Base-by-base conservation (phyloP, 2,329 filamentous ascomycete genomes). In the Colletotrichum truncatum region DNA sequence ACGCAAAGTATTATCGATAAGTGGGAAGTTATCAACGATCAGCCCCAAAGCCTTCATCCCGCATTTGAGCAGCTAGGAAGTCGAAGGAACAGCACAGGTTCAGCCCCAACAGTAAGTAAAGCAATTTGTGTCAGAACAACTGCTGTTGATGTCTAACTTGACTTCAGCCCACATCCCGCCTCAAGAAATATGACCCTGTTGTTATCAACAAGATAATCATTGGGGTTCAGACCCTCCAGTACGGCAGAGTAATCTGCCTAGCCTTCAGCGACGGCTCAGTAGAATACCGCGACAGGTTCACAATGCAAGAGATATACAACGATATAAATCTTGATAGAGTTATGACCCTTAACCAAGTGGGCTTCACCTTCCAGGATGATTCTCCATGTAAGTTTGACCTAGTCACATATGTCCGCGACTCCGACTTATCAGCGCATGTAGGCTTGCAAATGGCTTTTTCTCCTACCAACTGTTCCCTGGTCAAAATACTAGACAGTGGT, bases 191-290 rank as follows among this genome's bases (percentile, higher is more conserved):
- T 21, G 86, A 92, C 2, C 89, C 95, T 52, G 83, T 93, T 7
- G 77, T 87, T 14, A 81, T 92, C 30, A 87, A 91, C 69, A 94
- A 93, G 74, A 84, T 92, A 23, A 81, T 94, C 1, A 77, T 97
- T 38, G 87, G 87, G 0, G 81, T 96, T 28, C 86, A 91, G 48
- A 81, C 88, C 3, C 82, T 92, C 16, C 91, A 91, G 70, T 88
- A 91, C 65, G 91, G 92, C 51, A 93, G 89, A 64, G 84, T 91
- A 2, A 68, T 97, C 3, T 89, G 91, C 28, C 82, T 97, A 64
- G 85, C 86, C 25, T 93, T 93, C 70, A 92, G 92, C 67, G 94
- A 97, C 74, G 93, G 94, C 10, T 91, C 89, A 0, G 83, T 97
- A 4, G 90, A 96, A 70, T 93, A 95, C 76, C 88, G 93, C 60